Conservation (phyloP, 1,139 yeast species). For the Yamadazyma blattariae region DNA sequence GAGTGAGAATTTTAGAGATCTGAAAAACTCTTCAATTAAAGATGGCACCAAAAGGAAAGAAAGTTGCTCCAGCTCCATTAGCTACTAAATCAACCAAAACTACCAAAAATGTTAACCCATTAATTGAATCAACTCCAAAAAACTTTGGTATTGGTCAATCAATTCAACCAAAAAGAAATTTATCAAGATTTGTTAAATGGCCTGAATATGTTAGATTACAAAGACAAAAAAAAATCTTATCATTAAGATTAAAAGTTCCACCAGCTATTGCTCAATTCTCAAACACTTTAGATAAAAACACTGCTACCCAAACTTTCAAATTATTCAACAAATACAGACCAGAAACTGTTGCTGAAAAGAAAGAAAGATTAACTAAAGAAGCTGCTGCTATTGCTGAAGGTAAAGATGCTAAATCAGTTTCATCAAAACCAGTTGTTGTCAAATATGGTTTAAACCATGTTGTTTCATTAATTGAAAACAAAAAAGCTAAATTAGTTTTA, state of each 20-base stretch:
- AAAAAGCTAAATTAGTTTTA: conserved; percentile 94
- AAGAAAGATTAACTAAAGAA: conserved; percentile 97
- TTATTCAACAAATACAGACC: conserved; percentile 98
- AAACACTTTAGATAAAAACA: conserved; percentile 94
- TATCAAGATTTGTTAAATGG: conserved; percentile 96
- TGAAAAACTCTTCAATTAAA: too few species aligned
- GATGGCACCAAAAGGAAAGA: conserved; percentile 59
- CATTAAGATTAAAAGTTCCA: conserved; percentile 96
- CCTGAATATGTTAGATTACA: conserved; percentile 86
- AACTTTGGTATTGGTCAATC: conserved; percentile 96
- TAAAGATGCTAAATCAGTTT: conserved; percentile 91
- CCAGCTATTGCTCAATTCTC: conserved; percentile 97
- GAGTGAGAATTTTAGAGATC: too few species aligned
- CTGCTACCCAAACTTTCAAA: conserved; percentile 95
- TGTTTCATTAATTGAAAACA: conserved; percentile 94
- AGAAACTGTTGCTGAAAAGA: conserved; percentile 95
- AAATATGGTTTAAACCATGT: conserved; percentile 99
- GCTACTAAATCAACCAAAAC: conserved; percentile 32
- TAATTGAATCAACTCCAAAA: conserved; percentile 76
- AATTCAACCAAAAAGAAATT: conserved; percentile 93
- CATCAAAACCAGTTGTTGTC: conserved; percentile 93
- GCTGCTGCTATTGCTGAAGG: conserved; percentile 99
- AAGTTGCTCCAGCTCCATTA: conserved; percentile 78
- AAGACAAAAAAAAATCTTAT: conserved; percentile 95
- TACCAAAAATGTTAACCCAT: conserved; percentile 33